Evolutionary conservation across 2,329 filamentous ascomycete species (phyloP), one percentile per base, ranked within the genome.

Genomic region (Trichophaea hybrida): DNA sequence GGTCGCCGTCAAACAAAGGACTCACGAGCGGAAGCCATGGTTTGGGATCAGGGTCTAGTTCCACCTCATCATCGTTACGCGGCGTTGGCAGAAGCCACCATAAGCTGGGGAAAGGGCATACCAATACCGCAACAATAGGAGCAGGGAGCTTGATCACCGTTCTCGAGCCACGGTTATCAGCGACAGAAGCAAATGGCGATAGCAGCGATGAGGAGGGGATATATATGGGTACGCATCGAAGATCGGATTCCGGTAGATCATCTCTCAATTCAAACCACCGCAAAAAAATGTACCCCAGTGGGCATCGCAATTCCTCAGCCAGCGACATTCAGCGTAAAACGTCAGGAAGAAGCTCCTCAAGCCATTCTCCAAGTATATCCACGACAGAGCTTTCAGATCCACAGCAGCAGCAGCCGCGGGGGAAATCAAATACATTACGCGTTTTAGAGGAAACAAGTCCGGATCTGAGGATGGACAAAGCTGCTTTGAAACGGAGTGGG

Each of bases 131-230:
- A n/a, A 69, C 69, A 34, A 69, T 69, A 50, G 70, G 71, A 51
- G 68, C 70, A 10, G 67, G 67, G 8, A 72, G 71, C 52, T 65
- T 75, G 13, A 80, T 84, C 1, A 81, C 84, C 44, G 89, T 88
- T 58, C 90, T 97, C 43, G 93, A 93, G 1, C 82, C 96, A 73
- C 84, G 93, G 48, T 77, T 98, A 63, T 94, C 88, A 71, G 91
- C 93, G n/a, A 94, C 87, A 55, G 93, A 98, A 72, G 87, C 97
- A 12, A 89, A 94, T 68, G 88, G 87, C 66, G 89, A 84, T 65
- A 88, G 90, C 68, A 88, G 84, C 70, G 84, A 88, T 49, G 86
- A 88, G 53, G 83, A 85, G 46, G 71, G 72, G 13, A 72, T 66
- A 65, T 74, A 71, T 64, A 65, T 74, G 37, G 61, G 57, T 34